Percentiles rank a stretch among this genome's conserved stretches.
Conservation (phyloP, 2,329 filamentous ascomycete species). For the Colletotrichum orchidophilum region DNA sequence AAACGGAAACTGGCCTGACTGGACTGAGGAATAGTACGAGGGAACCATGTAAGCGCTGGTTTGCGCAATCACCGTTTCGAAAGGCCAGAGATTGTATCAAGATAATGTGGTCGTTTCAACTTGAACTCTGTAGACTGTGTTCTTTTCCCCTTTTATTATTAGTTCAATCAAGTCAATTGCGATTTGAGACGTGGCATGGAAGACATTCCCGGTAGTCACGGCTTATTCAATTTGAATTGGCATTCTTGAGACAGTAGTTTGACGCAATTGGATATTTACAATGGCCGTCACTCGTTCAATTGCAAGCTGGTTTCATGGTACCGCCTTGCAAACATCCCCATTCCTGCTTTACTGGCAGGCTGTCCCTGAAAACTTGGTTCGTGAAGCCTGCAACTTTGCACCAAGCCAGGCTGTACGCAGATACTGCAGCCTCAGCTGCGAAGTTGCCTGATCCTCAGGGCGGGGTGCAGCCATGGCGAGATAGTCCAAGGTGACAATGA, state of each 20-base stretch:
- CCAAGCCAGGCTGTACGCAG: not conserved
- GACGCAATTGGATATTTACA: no score
- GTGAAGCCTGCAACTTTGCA: not conserved
- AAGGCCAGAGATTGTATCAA: not conserved
- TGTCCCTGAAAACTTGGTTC: no score
- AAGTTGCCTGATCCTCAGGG: not conserved
- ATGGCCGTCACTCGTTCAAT: no score
- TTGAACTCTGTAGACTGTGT: not conserved
- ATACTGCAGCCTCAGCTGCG: slow-evolving; percentile 5
- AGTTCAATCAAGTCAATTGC: no score
- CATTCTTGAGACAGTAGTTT: no score
- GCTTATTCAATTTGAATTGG: no score
- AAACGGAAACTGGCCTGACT: not conserved
- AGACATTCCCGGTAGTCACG: no score
- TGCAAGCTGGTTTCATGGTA: no score
- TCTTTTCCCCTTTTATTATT: not conserved
- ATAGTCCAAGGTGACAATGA: not conserved
- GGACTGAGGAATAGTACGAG: not conserved
- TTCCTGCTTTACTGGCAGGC: no score
- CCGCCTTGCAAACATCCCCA: no score
- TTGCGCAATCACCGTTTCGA: not conserved
- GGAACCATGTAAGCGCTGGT: not conserved
- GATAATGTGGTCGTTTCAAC: not conserved
- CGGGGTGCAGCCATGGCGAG: not conserved
- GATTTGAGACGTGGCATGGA: no score